These are phyloP conservation scores for Massarina eburnea DNA, from an alignment of 2,329 filamentous ascomycete genomes.

Conservation along the genomic window DNA sequence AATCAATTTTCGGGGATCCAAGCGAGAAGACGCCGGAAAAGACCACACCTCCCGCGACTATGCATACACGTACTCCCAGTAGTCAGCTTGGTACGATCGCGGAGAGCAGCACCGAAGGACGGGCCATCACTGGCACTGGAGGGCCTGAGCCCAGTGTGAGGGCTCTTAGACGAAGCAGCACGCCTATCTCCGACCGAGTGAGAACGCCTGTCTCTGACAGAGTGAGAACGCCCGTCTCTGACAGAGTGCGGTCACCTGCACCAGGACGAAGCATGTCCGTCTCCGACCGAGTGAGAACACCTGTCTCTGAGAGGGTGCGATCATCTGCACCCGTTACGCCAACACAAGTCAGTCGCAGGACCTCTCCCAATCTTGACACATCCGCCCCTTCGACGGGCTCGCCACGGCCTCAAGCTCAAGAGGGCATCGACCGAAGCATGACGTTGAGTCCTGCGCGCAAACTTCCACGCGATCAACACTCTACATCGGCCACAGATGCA, in stretches of 20 bases:
- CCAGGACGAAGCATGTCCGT: constrained; percentile 14
- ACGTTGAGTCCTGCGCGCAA: constrained; percentile 36
- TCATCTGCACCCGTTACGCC: constrained; percentile 36
- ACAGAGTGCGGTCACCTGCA: no score
- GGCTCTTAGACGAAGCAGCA: constrained; percentile 37
- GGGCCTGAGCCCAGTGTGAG: constrained; percentile 48
- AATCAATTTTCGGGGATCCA: constrained; percentile 39
- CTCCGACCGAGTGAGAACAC: no score
- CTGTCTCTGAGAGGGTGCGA: constrained; percentile 39
- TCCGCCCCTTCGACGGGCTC: constrained; percentile 24
- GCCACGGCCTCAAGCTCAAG: constrained; percentile 50
- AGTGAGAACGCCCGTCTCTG: no score
- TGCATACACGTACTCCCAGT: constrained; percentile 31
- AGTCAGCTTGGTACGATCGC: constrained; percentile 53
- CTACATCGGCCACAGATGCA: constrained; percentile 37
- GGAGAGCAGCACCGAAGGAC: constrained; percentile 52
- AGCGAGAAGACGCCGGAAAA: constrained; percentile 26
- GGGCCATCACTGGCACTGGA: constrained; percentile 45
- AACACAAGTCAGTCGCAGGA: constrained; percentile 28
- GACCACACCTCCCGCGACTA: constrained; percentile 21
- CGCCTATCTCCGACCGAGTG: no score
- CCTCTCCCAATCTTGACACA: constrained; percentile 27
- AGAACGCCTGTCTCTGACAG: no score
- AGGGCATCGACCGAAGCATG: constrained; percentile 47
- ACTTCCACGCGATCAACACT: constrained; percentile 36